Evolutionary conservation across 2,329 filamentous ascomycete genomes (phyloP), one percentile per base, ranked within the genome.

Genomic region (Apiospora aurea): DNA sequence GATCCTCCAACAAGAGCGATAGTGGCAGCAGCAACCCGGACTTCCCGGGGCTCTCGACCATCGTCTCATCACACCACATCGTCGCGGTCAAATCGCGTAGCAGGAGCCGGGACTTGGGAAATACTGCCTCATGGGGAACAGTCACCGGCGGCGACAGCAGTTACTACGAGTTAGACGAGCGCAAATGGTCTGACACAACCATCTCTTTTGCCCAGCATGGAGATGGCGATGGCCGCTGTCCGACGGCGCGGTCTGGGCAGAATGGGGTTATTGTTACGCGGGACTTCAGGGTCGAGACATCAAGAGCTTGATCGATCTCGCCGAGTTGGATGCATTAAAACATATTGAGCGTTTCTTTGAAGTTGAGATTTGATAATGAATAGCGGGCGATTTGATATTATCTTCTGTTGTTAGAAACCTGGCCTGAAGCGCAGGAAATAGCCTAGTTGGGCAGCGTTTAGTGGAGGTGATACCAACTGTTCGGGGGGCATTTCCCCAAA

Each of bases 1-100:
- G 21, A 2, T 49, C 46, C 8, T 49, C 46, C 8, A 21, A n/a
- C 67, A 75, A 47, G 49, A 75, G 34, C 21, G 67, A 77, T 21
- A 82, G 46, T 6, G n/a, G 44, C 16, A 49, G 2, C 46, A n/a
- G 21, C 46, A 38, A 38, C 5, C 5, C 34, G 34, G 1, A 38
- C 1, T 38, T 10, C 21, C n/a, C 46, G 2, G 46, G 46, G 46
- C 46, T 49, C 21, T 49, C 46, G 46, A 49, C 46, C 21, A 49
- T 49, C 46, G 11, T 49, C 21, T 49, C 21, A 18, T 49, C 46
- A 6, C 46, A 4, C 46, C 46, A 4, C 46, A 18, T 49, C 46
- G 46, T 21, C 21, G 46, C 34, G 34, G 34, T 18, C 46, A 49
- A n/a, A 21, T 49, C 21, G 6, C 6, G 46, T 2, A 49, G 46